Base-by-base conservation (phyloP, 257 asterid species). In the Solanum chmielewskii region DNA sequence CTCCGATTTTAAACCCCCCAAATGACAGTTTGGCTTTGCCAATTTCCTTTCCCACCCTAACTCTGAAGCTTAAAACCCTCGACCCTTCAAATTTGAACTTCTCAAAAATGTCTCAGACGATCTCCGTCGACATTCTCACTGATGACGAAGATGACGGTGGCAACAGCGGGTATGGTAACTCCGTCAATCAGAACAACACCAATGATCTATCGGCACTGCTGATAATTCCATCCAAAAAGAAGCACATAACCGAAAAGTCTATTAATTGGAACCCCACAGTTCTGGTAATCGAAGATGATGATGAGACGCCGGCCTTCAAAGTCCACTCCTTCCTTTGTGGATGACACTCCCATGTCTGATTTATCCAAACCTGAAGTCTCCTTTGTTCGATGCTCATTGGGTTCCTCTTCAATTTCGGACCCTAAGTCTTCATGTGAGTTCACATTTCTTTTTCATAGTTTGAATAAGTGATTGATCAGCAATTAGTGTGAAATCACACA, bases 161-260 rank as follows among this genome's bases (percentile, higher is more conserved):
- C 16, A 9, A 3, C 66, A 71, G 12, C 1, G 66, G 39, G 14
- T 23, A 27, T 39, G 14, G 12, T 33, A 45, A 9, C 59, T 15
- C 41, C 70, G 47, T 9, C 49, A 41, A n/a, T 73, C 66, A 66
- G 15, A 25, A 88, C 60, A 84, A 84, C 27, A 76, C 93, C 88
- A 89, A 93, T 78, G 98, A 94, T 90, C 95, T 94, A 76, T 89
- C 92, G 18, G 94, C 98, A 20, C 98, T 98, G n/a, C 90, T 93
- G 25, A 85, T 89, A 73, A 86, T 87, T 29, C 88, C 87, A 59
- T 88, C 92, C 62, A 96, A 91, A 89, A 94, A 95, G 94, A 95
- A 94, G 84, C 97, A 85, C 64, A 91, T 93, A 83, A 91, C 86
- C 25, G 92, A 89, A 49, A 71, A 82, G 77, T 49, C 92, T 92